A percentile compares a stretch with the other conserved stretches of the same genome.
phyloP scores from a whole-genome alignment of 352 stramenopile species.

The Thalassiosira mediterranea region DNA sequence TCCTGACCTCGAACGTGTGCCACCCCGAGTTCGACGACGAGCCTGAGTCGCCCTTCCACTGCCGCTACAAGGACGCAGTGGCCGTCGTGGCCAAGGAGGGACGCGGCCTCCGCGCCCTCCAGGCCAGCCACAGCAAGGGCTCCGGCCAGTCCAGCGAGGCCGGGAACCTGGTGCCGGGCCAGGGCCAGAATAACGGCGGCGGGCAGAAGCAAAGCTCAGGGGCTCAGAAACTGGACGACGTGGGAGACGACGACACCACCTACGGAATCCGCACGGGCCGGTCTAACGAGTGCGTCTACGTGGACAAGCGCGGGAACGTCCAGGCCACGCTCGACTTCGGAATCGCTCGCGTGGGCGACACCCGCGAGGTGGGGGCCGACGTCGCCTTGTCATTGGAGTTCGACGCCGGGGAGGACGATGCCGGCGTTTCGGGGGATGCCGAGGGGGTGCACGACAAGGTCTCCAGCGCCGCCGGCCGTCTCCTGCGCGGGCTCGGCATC shows the following conservation, averaged over 20 bases:
- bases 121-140: too few relatives aligned
- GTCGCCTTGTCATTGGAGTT: slow-evolving; percentile 36
- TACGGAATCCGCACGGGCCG: slow-evolving; percentile 18
- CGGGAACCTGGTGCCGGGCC: too few relatives aligned
- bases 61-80: not conserved
- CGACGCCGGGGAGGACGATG: not conserved
- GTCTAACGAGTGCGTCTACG: slow-evolving; percentile 24
- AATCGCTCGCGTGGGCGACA: slow-evolving; percentile 19
- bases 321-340: slow-evolving; percentile 17
- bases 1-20: slow-evolving; percentile 35
- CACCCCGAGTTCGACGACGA: slow-evolving; percentile 12
- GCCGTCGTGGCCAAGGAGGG: not conserved
- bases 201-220: not conserved
- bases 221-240: too few relatives aligned
- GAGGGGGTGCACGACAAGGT: not conserved
- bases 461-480: not conserved
- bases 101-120: too few relatives aligned
- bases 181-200: not conserved
- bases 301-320: slow-evolving; percentile 15
- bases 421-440: not conserved
- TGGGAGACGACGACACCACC: not conserved
- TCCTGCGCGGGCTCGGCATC: not conserved
- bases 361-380: slow-evolving; percentile 2
- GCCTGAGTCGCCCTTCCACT: not conserved
- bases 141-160: too few relatives aligned